Evolutionary conservation across 208 protist genomes (phyloP), one percentile per base, ranked within the genome.

Genomic region (Trypanosoma brucei): DNA sequence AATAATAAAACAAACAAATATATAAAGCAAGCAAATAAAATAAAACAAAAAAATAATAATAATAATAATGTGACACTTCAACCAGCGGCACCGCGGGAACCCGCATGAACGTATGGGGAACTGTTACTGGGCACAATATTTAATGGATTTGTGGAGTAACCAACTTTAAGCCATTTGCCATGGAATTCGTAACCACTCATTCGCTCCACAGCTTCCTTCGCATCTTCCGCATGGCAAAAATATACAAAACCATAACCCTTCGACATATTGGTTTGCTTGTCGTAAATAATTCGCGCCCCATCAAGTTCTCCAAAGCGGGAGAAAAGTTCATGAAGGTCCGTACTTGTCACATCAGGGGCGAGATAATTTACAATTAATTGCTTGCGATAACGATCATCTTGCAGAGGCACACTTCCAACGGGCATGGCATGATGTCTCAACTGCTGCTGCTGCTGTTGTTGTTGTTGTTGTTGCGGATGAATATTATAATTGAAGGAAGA

Each of bases 331-430:
- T 85, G 80, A 37, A 92, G 70, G 37, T 87, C 77, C 0, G 71
- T 71, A 37, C 70, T 82, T 0, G 72, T 82, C 54, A 89, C 83
- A 52, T 86, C 69, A 39, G 79, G 78, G 0, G 82, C 81, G 4
- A 92, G 63, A 57, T 92, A 92, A 72, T 92, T 92, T 3, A 92
- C 85, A 65, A 92, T 92, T 1, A 92, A 71, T 64, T 89, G 82
- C 69, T 86, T 92, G 13, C 67, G 70, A 58, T 84, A 88, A 7
- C 81, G 68, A 46, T 91, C 84, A 55, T 91, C 84, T 9, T 84
- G 62, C 0, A 68, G 65, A 7, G 77, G 22, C 50, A 35, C 9
- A n/a, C 22, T n/a, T 6, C 22, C 53, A 22, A 77, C 46, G 9
- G 78, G 74, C 9, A 72, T 66, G 42, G 58, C 73, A 44, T 82